Evolutionary conservation across 805 yeast species (phyloP), one percentile per base, ranked within the genome.

Genomic region (Starmerella vaccinii): DNA sequence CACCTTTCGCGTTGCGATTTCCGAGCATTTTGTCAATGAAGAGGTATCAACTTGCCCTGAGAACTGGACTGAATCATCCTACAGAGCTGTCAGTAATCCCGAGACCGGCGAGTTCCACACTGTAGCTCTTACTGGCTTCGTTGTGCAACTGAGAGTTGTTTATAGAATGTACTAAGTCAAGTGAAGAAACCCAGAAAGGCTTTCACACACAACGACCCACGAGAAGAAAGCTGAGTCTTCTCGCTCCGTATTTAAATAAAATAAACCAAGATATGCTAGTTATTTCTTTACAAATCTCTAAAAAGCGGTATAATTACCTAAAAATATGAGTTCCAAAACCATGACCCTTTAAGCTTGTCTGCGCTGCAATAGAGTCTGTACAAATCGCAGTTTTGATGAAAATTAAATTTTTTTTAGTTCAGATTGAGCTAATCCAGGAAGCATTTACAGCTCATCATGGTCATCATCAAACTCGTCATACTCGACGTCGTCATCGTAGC

Each of bases 1-100:
- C 61, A 84, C 95, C 0, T 87, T 89, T 65, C 87, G 84, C 60
- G 90, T 89, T 0, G 68, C 87, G 48, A 95, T 88, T 0, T 83
- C 82, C 61, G 84, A 95, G 0, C 84, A 82, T 5, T 4, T 19
- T 13, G 24, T 18, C 30, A 13, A 21, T 5, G 21, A 18, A 57
- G 61, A 59, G 3, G 69, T 70, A 57, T 76, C 81, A 3, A 73
- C 73, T 47, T 81, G 83, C 2, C 95, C 95, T 0, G 67, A 72
- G 12, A 94, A 85, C 59, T 88, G 97, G 97, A 77, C 79, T 10
- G 95, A 87, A 63, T 76, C 87, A 2, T 85, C 80, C 59, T 72
- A 77, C 2, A 76, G 76, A 56, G 74, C 76, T 39, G 68, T 80
- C 7, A 69, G 68, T 9, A 78, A 80, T 34, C 75, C 75, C 1